Conservation (phyloP, 352 stramenopile species). For the Aphanomyces cochlioides region DNA sequence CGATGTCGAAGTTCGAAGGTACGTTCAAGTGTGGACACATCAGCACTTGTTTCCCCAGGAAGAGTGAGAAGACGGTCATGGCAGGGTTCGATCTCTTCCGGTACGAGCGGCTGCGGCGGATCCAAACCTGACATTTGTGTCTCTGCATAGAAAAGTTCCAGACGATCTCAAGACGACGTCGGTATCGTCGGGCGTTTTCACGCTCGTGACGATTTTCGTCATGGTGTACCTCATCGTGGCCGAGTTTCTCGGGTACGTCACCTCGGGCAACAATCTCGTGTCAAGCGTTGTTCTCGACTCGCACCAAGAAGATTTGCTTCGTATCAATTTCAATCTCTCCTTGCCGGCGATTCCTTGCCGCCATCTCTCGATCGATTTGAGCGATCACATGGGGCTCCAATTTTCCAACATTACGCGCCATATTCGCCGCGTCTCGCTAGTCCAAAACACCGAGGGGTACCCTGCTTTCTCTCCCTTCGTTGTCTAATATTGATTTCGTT, state of each 20-base stretch:
- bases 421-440: slow-evolving; percentile 68
- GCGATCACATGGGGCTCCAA: slow-evolving; percentile 72
- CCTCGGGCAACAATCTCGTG: slow-evolving; percentile 39
- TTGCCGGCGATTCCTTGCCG: slow-evolving; percentile 66
- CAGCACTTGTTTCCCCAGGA: not conserved
- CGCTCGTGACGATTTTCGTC: slow-evolving; percentile 53
- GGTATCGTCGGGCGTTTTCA: slow-evolving; percentile 58
- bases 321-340: slow-evolving; percentile 84
- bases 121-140: not conserved
- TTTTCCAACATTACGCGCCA: slow-evolving; percentile 78
- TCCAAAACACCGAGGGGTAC: slow-evolving; percentile 1
- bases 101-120: slow-evolving; percentile 30
- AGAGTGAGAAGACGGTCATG: not conserved
- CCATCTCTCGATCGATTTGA: slow-evolving; percentile 69
- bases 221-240: slow-evolving; percentile 54
- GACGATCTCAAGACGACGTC: slow-evolving; percentile 68
- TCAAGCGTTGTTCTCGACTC: slow-evolving; percentile 65
- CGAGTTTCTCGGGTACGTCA: slow-evolving; percentile 55
- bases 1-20: not conserved
- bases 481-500: not conserved
- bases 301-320: slow-evolving; percentile 75
- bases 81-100: slow-evolving; percentile 55
- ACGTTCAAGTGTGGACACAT: not conserved
- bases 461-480: not conserved
- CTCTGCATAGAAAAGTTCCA: slow-evolving; percentile 53